Evolutionary conservation across 345 rosid genomes (phyloP).

Genomic region (Balakata baccata): DNA sequence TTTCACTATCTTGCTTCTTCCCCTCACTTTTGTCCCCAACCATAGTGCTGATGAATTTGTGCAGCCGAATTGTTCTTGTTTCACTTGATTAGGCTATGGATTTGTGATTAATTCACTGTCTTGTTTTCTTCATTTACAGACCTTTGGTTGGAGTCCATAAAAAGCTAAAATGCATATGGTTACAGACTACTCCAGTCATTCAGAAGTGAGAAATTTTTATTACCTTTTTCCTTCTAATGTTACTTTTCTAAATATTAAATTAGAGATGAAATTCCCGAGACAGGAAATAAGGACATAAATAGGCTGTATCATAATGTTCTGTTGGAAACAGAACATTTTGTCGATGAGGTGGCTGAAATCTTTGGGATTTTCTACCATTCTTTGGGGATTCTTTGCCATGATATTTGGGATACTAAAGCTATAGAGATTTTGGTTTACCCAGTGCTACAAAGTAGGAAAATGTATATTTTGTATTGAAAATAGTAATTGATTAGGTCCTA

Average conservation of each 20-base stretch:
- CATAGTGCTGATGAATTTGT: background rate
- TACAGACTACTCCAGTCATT: slow-evolving; percentile 72
- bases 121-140: slow-evolving; percentile 42
- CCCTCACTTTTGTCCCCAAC: background rate
- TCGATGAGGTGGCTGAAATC: too few species aligned
- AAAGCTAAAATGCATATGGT: slow-evolving; percentile 96
- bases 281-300: too few species aligned
- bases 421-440: too few species aligned
- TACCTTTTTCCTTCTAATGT: background rate
- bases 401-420: too few species aligned
- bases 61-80: background rate
- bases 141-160: slow-evolving; percentile 89
- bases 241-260: background rate
- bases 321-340: too few species aligned
- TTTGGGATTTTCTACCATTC: too few species aligned
- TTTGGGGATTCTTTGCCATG: too few species aligned
- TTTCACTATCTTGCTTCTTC: background rate
- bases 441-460: too few species aligned
- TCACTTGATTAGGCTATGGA: background rate
- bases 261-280: slow-evolving; percentile 10
- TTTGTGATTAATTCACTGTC: slow-evolving; percentile 7
- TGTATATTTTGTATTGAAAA: too few species aligned
- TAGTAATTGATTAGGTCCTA: too few species aligned
- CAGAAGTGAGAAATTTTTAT: slow-evolving; percentile 60
- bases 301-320: too few species aligned